These are phyloP conservation scores for Rhynchosporium agropyri DNA, from an alignment of 2,329 filamentous ascomycete species.

Conservation along the genomic window DNA sequence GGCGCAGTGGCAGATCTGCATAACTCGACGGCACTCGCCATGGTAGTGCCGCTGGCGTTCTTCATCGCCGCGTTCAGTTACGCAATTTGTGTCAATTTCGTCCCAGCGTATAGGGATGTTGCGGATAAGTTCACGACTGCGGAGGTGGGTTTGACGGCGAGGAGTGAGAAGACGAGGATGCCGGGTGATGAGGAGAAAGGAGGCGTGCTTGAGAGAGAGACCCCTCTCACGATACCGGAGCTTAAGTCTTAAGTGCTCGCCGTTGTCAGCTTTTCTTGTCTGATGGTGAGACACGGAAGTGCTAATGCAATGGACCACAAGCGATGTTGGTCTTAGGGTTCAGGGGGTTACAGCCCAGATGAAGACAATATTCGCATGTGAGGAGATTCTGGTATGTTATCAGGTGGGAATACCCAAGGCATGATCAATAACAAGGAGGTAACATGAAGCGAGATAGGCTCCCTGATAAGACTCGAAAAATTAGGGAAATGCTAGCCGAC, in stretches of 20 bases:
- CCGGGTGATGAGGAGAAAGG: constrained; percentile 14
- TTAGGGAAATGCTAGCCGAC: no score
- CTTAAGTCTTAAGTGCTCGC: not conserved
- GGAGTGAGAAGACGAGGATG: not conserved
- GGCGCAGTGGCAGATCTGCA: constrained; percentile 46
- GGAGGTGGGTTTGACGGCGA: constrained; percentile 23
- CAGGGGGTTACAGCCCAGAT: no score
- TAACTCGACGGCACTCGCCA: constrained; percentile 35
- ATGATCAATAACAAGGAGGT: no score
- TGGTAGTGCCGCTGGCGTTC: constrained; percentile 52
- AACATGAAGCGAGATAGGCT: no score
- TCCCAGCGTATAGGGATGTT: constrained; percentile 33
- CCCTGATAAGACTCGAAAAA: no score
- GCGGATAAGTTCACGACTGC: constrained; percentile 30
- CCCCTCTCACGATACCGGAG: not conserved
- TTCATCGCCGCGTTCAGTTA: constrained; percentile 52
- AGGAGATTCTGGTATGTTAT: no score
- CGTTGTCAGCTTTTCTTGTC: not conserved
- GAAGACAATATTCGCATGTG: no score
- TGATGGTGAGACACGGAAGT: not conserved
- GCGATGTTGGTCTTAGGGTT: no score
- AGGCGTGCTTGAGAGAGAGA: constrained; percentile 5
- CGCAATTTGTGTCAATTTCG: constrained; percentile 46
- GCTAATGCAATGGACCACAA: no score
- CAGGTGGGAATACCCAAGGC: no score